A percentile compares a stretch with the other conserved stretches of the same genome.
Conservation (phyloP, 73 alveolate genomes). For the Uronychia binucleata region DNA sequence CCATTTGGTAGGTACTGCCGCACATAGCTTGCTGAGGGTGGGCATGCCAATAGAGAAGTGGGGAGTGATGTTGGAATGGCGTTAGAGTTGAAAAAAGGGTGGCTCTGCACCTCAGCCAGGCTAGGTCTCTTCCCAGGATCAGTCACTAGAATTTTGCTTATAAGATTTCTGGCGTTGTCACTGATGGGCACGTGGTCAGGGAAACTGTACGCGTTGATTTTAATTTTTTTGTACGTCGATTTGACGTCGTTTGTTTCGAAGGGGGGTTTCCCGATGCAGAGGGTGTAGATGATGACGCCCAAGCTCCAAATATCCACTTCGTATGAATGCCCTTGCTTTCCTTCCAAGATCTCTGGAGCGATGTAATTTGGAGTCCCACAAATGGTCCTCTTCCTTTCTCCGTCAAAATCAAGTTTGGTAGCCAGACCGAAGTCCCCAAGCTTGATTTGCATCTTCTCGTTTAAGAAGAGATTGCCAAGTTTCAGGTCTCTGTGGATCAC, state of each 20-base stretch:
- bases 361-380: constrained; percentile 94
- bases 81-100: constrained; percentile 75
- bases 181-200: constrained; percentile 87
- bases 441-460: constrained; percentile 79
- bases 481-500: constrained; percentile 91
- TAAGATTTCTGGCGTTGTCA: constrained; percentile 83
- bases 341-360: constrained; percentile 91
- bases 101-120: constrained; percentile 79
- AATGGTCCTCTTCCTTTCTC: constrained; percentile 80
- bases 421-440: constrained; percentile 92
- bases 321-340: constrained; percentile 75
- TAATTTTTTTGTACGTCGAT: constrained; percentile 80
- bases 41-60: constrained; percentile 72
- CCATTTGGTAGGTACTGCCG: constrained; percentile 51
- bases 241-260: constrained; percentile 83
- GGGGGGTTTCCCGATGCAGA: constrained; percentile 79
- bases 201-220: constrained; percentile 58
- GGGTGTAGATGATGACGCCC: constrained; percentile 76
- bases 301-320: constrained; percentile 89
- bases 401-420: constrained; percentile 85
- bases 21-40: constrained; percentile 69
- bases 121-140: constrained; percentile 93
- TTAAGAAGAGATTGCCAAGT: constrained; percentile 86
- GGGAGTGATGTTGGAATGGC: constrained; percentile 65
- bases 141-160: constrained; percentile 73